Evolutionary conservation across 2,329 filamentous ascomycete species (phyloP).

Genomic region (Aspergillus latus): DNA sequence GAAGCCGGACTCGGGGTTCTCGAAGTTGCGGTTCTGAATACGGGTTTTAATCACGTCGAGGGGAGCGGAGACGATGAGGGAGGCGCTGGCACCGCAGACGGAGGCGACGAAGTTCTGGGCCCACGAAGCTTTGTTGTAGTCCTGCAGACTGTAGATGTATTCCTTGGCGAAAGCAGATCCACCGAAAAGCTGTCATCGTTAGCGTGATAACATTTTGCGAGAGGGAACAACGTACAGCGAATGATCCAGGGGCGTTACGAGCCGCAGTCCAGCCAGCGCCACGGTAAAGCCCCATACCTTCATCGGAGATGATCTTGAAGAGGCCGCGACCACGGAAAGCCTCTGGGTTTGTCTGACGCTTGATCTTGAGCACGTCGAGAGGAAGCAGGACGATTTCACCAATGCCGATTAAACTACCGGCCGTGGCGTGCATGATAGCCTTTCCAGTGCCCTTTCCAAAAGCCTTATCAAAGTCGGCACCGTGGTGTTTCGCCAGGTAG

Average conservation of each 20-base stretch:
- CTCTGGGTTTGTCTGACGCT: conserved; percentile 98
- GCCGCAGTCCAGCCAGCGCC: conserved; percentile 98
- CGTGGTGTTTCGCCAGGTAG: conserved; percentile 77
- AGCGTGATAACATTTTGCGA: conserved; percentile 1
- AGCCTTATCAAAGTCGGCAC: conserved; percentile 76
- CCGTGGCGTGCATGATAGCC: conserved; percentile 95
- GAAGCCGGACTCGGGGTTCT: conserved; percentile 93
- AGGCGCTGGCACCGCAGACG: conserved; percentile 89
- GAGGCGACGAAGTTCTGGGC: conserved; percentile 96
- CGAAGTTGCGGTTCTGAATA: conserved; percentile 98
- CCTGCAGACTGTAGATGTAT: conserved; percentile 81
- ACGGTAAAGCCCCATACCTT: conserved; percentile 92
- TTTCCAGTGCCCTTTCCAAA: conserved; percentile 98
- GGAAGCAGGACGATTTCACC: conserved; percentile 95
- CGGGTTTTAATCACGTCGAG: conserved; percentile 97
- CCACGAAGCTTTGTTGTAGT: conserved; percentile 96
- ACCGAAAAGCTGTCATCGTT: conserved; percentile 72
- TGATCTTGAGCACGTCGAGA: conserved; percentile 97
- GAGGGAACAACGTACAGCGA: conserved; percentile 68
- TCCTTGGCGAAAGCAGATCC: conserved; percentile 97
- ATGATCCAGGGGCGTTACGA: conserved; percentile 93
- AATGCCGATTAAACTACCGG: conserved; percentile 93
- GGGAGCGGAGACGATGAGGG: conserved; percentile 92
- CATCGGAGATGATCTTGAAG: conserved; percentile 83
- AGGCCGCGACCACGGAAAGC: conserved; percentile 93